Base-by-base conservation (phyloP, 2,329 filamentous ascomycete genomes). In the Xylariales sp. region DNA sequence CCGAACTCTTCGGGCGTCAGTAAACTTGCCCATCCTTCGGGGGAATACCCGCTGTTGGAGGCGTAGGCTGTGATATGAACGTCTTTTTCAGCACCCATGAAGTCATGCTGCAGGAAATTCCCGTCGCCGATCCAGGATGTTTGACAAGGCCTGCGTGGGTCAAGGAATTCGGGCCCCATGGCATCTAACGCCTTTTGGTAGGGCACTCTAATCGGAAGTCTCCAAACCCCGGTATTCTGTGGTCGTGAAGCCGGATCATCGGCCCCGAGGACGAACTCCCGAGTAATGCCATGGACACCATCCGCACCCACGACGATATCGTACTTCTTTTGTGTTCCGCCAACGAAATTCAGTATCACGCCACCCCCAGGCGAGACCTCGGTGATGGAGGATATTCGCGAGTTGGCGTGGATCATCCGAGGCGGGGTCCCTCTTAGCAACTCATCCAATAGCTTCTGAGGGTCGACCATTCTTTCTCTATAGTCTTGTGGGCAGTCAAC, bases 1-100 rank as follows among this genome's bases (percentile, higher is more conserved):
- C 69, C 65, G n/a, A 78, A 77, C 61, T 78, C 77, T 18, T 76
- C 73, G 2, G 75, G 75, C 6, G 74, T 77, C 36, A 78, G 74
- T 8, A 78, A 50, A 46, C 67, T 74, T 1, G 75, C 75, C 76
- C 76, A 78, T 6, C 65, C 50, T 3, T 72, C 71, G 1, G 71
- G 59, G 2, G 36, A 61, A 0, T 43, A 32, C 1, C 67, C 68
- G 18, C 68, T 65, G 6, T 63, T 39, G 5, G 65, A 50, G 2
- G 69, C 75, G n/a, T 69, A 74, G 4, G 71, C 69, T 1, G 70
- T 64, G 18, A 78, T 72, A 36, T 76, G 71, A 12, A 78, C 75
- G 16, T 76, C 76, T n/a, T 57, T 71, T 5, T 74, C 75, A n/a
- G 58, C 62, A 18, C 73, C 72, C 10, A 76, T 55, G 10, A 75